These are phyloP conservation scores for Calocybe indica DNA, from an alignment of 768 basidiomycete species.

Conservation along the genomic window DNA sequence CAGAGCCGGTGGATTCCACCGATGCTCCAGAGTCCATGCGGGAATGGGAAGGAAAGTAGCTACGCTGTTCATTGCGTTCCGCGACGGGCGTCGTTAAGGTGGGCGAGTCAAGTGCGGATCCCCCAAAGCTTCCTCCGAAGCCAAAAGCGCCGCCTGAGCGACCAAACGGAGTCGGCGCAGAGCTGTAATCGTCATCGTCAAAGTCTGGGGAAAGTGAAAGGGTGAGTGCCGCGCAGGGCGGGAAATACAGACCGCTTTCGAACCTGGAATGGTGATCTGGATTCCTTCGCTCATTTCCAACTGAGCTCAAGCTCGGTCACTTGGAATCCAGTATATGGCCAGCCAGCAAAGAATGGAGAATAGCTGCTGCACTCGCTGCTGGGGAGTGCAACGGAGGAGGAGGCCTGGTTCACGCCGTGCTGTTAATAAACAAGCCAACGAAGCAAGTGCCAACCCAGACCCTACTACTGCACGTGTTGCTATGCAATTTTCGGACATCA, in stretches of 20 bases:
- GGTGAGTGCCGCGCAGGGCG: too few relatives aligned
- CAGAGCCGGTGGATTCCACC: constrained; percentile 66
- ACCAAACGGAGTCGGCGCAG: constrained; percentile 66
- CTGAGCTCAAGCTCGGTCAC: not conserved
- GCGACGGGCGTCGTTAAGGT: constrained; percentile 47
- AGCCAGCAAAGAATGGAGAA: constrained; percentile 6
- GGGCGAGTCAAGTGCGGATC: constrained; percentile 63
- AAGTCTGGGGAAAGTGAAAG: constrained; percentile 45
- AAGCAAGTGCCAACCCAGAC: not conserved
- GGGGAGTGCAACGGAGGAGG: too few relatives aligned
- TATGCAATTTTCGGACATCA: too few relatives aligned
- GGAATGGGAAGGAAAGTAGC: constrained; percentile 60
- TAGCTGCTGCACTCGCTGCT: too few relatives aligned
- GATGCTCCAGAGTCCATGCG: constrained; percentile 78
- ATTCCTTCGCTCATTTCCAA: constrained; percentile 39
- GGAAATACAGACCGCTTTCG: constrained; percentile 5
- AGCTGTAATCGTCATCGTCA: constrained; percentile 65
- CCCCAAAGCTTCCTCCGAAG: constrained; percentile 34
- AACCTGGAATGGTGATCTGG: constrained; percentile 65
- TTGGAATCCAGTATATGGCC: constrained; percentile 9
- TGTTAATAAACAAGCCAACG: too few relatives aligned
- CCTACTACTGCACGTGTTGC: constrained; percentile 7
- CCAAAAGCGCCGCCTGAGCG: constrained; percentile 42
- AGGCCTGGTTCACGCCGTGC: too few relatives aligned
- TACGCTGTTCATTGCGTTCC: constrained; percentile 44